Conservation (phyloP, 306 rosid species). For the Cercis canadensis region DNA sequence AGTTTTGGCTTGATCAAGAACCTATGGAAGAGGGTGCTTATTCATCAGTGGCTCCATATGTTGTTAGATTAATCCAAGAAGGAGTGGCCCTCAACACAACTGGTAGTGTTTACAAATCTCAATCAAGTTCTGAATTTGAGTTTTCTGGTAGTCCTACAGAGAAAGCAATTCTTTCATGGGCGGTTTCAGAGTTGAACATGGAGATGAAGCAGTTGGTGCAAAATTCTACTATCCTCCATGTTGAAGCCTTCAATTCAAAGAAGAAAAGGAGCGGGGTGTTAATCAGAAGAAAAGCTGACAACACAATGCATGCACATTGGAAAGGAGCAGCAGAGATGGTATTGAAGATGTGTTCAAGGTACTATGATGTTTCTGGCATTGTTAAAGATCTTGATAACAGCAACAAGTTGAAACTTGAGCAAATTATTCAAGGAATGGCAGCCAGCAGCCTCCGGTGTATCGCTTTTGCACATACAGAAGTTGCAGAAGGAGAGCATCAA, state of each 20-base stretch:
- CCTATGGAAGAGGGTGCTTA: background rate
- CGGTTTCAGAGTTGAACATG: slow-evolving; percentile 42
- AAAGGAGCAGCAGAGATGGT: slow-evolving; percentile 53
- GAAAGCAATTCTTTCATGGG: slow-evolving; percentile 61
- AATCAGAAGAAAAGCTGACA: slow-evolving; percentile 31
- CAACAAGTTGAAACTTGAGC: background rate
- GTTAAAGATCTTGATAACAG: background rate
- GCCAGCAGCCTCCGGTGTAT: slow-evolving; percentile 33
- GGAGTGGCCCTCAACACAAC: slow-evolving; percentile 54
- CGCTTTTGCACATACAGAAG: slow-evolving; percentile 32
- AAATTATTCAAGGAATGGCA: slow-evolving; percentile 42
- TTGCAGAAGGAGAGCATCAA: background rate
- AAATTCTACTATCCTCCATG: slow-evolving; percentile 27
- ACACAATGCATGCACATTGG: slow-evolving; percentile 47
- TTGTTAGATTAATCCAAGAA: slow-evolving; percentile 38
- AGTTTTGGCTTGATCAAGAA: slow-evolving; percentile 43
- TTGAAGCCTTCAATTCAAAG: slow-evolving; percentile 53
- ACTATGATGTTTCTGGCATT: slow-evolving; percentile 35
- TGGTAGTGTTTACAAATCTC: slow-evolving; percentile 45
- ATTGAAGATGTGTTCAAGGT: slow-evolving; percentile 27
- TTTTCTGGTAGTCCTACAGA: slow-evolving; percentile 55
- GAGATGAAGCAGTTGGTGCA: slow-evolving; percentile 33
- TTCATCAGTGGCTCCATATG: slow-evolving; percentile 11
- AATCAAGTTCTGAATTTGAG: slow-evolving; percentile 31
- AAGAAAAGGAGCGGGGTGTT: slow-evolving; percentile 48